A percentile compares a stretch with the other conserved stretches of the same genome.
Conservation (phyloP, 768 basidiomycete genomes). For the Pseudohyphozyma bogoriensis region DNA sequence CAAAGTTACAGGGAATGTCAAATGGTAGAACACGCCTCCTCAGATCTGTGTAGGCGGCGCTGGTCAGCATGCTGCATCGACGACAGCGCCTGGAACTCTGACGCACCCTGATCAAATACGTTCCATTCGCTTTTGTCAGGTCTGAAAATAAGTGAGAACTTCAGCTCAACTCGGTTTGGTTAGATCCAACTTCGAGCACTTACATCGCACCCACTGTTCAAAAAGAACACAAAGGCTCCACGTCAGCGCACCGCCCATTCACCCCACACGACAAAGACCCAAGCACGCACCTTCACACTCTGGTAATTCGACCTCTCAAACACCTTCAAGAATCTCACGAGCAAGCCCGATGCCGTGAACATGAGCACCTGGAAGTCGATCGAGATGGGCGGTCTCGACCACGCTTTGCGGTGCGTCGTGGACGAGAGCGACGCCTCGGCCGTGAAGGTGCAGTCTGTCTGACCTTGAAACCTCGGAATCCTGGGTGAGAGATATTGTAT, state of each 20-base stretch:
- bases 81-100: too few species aligned
- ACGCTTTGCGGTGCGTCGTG: slow-evolving; percentile 86
- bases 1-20: too few species aligned
- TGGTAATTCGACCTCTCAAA: slow-evolving; percentile 93
- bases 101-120: slow-evolving; percentile 17
- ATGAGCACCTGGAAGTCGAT: slow-evolving; percentile 98
- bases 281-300: slow-evolving; percentile 27
- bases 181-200: not conserved
- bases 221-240: not conserved
- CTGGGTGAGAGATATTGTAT: too few species aligned
- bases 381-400: slow-evolving; percentile 96
- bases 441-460: slow-evolving; percentile 74
- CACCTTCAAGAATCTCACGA: slow-evolving; percentile 94
- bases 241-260: not conserved
- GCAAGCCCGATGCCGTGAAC: slow-evolving; percentile 92
- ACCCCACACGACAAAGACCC: not conserved
- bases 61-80: too few species aligned
- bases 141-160: not conserved
- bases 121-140: slow-evolving; percentile 19
- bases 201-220: slow-evolving; percentile 22
- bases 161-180: not conserved
- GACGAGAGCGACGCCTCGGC: slow-evolving; percentile 73
- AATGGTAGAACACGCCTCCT: too few species aligned
- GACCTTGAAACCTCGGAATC: slow-evolving; percentile 83
- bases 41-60: too few species aligned